Evolutionary conservation across 495 filamentous ascomycete genomes (phyloP).

Genomic region (Xylaria sp.): DNA sequence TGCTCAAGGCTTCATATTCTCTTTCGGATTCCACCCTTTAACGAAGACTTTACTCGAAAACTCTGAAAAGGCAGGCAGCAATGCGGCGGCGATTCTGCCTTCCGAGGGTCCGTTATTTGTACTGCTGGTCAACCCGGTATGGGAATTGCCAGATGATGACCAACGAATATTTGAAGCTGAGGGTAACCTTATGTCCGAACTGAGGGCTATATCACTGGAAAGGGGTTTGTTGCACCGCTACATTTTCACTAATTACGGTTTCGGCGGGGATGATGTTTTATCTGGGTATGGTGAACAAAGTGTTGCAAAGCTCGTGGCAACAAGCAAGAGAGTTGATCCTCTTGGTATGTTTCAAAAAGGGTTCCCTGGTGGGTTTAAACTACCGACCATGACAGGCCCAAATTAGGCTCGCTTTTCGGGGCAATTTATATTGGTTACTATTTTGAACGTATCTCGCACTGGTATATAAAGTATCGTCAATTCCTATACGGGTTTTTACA

Average conservation of each 20-base stretch:
- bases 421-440: too few species aligned
- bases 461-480: too few species aligned
- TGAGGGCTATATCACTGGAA: slow-evolving; percentile 25
- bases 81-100: slow-evolving; percentile 38
- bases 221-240: slow-evolving; percentile 38
- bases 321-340: slow-evolving; percentile 57
- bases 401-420: too few species aligned
- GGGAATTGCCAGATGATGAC: slow-evolving; percentile 24
- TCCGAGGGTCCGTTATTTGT: slow-evolving; percentile 33
- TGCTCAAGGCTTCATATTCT: slow-evolving; percentile 21
- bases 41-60: slow-evolving; percentile 30
- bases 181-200: slow-evolving; percentile 6
- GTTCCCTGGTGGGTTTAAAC: slow-evolving; percentile 42
- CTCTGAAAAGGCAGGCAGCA: slow-evolving; percentile 37
- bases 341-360: slow-evolving; percentile 52
- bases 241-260: slow-evolving; percentile 51
- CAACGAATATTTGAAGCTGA: slow-evolving; percentile 26
- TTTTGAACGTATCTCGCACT: too few species aligned
- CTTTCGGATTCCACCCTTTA: slow-evolving; percentile 41
- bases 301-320: slow-evolving; percentile 43
- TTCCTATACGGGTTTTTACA: too few species aligned
- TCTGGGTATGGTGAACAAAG: slow-evolving; percentile 55
- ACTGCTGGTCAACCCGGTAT: slow-evolving; percentile 30
- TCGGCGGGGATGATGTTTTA: slow-evolving; percentile 49
- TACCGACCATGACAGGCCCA: slow-evolving; percentile 1